These are phyloP conservation scores for Skeletonema grethae DNA, from an alignment of 108 stramenopile genomes.

Conservation along the genomic window DNA sequence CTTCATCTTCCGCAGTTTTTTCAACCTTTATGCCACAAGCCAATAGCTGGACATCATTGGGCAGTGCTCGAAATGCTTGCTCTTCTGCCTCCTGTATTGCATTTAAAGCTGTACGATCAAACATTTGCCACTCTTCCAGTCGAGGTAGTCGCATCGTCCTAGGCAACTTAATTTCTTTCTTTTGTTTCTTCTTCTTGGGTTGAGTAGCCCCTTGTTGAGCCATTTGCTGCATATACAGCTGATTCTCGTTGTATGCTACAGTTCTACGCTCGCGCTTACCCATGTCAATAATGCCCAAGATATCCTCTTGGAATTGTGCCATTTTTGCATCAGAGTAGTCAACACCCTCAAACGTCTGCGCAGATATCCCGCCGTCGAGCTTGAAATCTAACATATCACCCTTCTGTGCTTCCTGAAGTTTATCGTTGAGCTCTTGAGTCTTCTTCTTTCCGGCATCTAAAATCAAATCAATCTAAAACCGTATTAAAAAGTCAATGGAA, in stretches of 20 bases:
- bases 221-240: conserved; percentile 82
- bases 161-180: conserved; percentile 84
- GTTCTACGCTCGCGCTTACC: conserved; percentile 94
- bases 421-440: conserved; percentile 93
- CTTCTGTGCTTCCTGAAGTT: conserved; percentile 94
- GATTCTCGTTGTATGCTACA: conserved; percentile 80
- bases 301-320: conserved; percentile 58
- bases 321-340: conserved; percentile 86
- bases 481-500: neutral
- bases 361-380: conserved; percentile 85
- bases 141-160: conserved; percentile 87
- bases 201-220: conserved; percentile 58
- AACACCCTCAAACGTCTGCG: conserved; percentile 96
- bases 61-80: conserved; percentile 62
- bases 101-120: conserved; percentile 72
- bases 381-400: conserved; percentile 96
- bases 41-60: conserved; percentile 56
- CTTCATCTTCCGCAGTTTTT: conserved; percentile 16
- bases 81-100: conserved; percentile 88
- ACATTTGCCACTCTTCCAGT: conserved; percentile 98
- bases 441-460: conserved; percentile 82
- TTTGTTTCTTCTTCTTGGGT: conserved; percentile 58
- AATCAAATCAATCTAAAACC: conserved; percentile 76
- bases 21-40: conserved; percentile 16
- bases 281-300: conserved; percentile 86